Evolutionary conservation across 768 basidiomycete genomes (phyloP), one percentile per base, ranked within the genome.

Genomic region (Rhizopogon rudus): DNA sequence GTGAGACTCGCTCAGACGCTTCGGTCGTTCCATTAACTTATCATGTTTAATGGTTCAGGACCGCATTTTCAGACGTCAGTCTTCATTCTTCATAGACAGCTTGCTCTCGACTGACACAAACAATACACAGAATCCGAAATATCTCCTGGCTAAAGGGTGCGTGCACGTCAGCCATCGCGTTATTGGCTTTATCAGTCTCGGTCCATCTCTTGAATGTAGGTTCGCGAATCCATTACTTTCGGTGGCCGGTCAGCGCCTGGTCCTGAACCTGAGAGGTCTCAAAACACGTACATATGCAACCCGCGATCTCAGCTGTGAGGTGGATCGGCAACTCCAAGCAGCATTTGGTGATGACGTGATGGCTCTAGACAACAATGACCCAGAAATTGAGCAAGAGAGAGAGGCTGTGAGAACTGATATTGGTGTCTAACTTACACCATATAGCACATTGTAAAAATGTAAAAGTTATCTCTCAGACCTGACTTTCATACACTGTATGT

Each of bases 251-350:
- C 64, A 65, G 46, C 64, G 59, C 3, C 56, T 60, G 10, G 50
- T 65, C 17, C 52, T 65, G 29, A 65, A 63, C 39, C 57, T 65
- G 22, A 54, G 57, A 10, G 51, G 48, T 44, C 43, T 50, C 13
- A 33, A 46, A 17, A 45, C 25, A 13, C 61, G 29, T 25, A 20
- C 29, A 2, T 41, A 51, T 2, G 33, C 44, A 1, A 56, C 33
- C 3, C 28, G 40, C 14, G 56, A 60, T 35, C 16, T 65, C 8
- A 62, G 64, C 8, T 49, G 22, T 25, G 64, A 63, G 13, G 54
- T 65, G 6, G 56, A 65, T 52, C 50, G 57, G 39, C 64, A 65
- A 45, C 33, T 65, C 9, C 49, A 40, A 5, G 35, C 35, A 1
- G 55, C 39, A 5, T 53, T 65, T 20, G 50, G 14, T 25, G 52